Conservation (phyloP, 768 basidiomycete species). For the Strobilomyces dryophilus region DNA sequence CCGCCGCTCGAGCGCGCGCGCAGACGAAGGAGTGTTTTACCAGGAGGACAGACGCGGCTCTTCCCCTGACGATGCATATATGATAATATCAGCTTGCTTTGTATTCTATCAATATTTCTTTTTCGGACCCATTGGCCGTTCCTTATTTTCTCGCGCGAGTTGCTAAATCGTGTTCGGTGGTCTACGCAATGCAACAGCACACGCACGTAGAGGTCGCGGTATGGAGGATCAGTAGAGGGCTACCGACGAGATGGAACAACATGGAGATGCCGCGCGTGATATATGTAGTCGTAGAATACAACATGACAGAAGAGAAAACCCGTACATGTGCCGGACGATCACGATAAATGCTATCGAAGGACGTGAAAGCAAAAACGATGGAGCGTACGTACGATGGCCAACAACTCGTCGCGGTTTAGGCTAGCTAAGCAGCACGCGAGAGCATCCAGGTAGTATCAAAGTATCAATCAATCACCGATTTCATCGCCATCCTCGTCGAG, state of each 20-base stretch:
- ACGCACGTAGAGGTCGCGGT: too few species aligned
- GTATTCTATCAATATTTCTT: too few species aligned
- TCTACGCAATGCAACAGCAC: too few species aligned
- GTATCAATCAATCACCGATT: neutral
- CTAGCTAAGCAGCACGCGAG: neutral
- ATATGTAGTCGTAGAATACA: neutral
- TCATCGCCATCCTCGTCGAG: constrained; percentile 17
- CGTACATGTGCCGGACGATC: neutral
- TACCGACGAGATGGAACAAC: neutral
- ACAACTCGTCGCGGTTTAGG: neutral
- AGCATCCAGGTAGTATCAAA: neutral
- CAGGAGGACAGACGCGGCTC: constrained; percentile 29
- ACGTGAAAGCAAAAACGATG: neutral
- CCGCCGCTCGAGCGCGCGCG: constrained; percentile 70
- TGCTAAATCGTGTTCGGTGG: too few species aligned
- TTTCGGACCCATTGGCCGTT: too few species aligned
- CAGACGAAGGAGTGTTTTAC: constrained; percentile 40
- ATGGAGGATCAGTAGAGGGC: too few species aligned
- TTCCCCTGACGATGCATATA: constrained; percentile 9
- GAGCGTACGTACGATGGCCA: neutral
- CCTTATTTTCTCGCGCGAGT: too few species aligned
- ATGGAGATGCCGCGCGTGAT: neutral
- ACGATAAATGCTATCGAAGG: neutral
- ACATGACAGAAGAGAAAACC: neutral
- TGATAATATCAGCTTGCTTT: too few species aligned